Evolutionary conservation across 1,284 basidiomycete genomes (phyloP).

Genomic region (Butyriboletus appendiculatus): DNA sequence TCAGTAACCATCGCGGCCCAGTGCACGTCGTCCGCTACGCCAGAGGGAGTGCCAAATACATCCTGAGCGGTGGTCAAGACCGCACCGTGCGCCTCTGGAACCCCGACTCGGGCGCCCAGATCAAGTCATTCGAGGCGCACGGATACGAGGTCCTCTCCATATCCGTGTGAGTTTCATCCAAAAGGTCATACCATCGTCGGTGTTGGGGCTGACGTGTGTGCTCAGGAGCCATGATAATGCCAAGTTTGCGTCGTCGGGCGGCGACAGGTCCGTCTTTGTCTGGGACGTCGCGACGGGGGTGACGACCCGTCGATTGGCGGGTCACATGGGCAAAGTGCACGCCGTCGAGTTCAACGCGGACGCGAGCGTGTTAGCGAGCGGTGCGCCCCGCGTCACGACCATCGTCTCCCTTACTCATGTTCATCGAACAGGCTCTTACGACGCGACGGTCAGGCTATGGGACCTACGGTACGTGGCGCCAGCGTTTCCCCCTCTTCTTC

Average conservation of each 20-base stretch:
- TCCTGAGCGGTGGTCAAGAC: constrained; percentile 91
- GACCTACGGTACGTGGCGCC: constrained; percentile 65
- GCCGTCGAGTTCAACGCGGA: constrained; percentile 89
- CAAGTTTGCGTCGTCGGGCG: constrained; percentile 91
- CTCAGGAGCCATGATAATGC: constrained; percentile 88
- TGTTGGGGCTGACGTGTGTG: not conserved
- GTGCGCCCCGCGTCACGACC: constrained; percentile 40
- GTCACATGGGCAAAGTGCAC: constrained; percentile 90
- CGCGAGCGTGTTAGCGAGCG: constrained; percentile 83
- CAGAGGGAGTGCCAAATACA: constrained; percentile 83
- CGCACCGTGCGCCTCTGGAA: constrained; percentile 92
- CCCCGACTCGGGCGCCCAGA: constrained; percentile 77
- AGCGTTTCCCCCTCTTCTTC: not conserved
- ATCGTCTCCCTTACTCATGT: not conserved
- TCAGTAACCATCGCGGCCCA: constrained; percentile 71
- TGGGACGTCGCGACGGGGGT: constrained; percentile 94
- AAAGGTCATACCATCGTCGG: not conserved
- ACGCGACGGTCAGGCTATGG: constrained; percentile 88
- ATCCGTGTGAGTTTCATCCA: constrained; percentile 64
- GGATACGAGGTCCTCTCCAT: constrained; percentile 94
- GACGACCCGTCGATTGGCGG: constrained; percentile 80
- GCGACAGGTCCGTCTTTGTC: constrained; percentile 88
- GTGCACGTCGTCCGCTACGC: constrained; percentile 87
- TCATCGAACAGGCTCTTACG: constrained; percentile 68
- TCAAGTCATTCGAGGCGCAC: constrained; percentile 90